Evolutionary conservation across 352 stramenopile species (phyloP), one percentile per base, ranked within the genome.

Genomic region (Phytopythium vexans): DNA sequence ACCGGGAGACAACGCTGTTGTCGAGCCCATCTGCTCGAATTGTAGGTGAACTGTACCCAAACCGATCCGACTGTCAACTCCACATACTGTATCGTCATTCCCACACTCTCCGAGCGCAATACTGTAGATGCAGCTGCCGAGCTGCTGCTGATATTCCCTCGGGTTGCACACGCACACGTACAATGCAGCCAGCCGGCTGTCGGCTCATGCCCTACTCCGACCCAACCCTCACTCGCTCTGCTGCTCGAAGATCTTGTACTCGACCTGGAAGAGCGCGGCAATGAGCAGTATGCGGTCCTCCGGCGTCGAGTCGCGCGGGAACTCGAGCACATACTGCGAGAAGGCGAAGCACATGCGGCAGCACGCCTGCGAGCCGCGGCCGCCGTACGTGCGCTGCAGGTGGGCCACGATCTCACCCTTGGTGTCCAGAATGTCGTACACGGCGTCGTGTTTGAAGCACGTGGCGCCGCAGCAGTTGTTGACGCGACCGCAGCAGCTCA

Each of bases 381-480:
- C 60, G 4, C 58, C 78, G 43, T 77, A 89, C 35, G 72, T 88
- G 33, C 63, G 59, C 59, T 88, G 77, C 38, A 89, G 32, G 51
- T 86, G 73, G 14, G 68, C 79, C 4, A 70, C 74, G 36, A 83
- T 52, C 8, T 73, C 39, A 40, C 72, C 75, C 32, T 88, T 72
- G 15, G 50, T 62, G 54, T 86, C 74, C n/a, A 88, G 50, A 6
- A 89, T 69, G 42, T 89, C 76, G 56, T 82, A 86, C 51, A 88
- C 74, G 1, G 74, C 70, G 50, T 89, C 78, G 49, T 85, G 81
- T 49, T 75, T 68, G 58, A 56, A 78, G 56, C 76, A 88, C 27
- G 76, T 86, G 10, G 60, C 72, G n/a, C 76, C 76, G 46, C 76
- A 89, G 43, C 76, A 88, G 49, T 86, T 89, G 70, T 88, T 83